Conservation (phyloP, 2,329 filamentous ascomycete genomes). For the Colletotrichum magnum region DNA sequence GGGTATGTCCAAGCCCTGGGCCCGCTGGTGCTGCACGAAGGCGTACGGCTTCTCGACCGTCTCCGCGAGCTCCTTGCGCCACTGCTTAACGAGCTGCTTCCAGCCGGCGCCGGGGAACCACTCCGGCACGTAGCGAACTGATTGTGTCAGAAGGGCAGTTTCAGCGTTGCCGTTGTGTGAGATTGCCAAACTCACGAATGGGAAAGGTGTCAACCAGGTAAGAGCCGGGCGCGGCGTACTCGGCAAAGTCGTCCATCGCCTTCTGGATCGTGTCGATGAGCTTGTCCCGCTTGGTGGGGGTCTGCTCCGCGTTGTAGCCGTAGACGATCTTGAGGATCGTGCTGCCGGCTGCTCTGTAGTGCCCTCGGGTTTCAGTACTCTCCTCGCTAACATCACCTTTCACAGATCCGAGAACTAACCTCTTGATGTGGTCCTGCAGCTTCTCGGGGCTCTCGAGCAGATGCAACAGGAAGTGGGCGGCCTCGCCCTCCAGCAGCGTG, state of each 20-base stretch:
- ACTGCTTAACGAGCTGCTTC: slow-evolving; percentile 27
- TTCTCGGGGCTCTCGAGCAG: too few species aligned
- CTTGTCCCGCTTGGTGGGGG: slow-evolving; percentile 15
- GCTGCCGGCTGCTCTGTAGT: slow-evolving; percentile 9
- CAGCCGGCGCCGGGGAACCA: slow-evolving; percentile 40
- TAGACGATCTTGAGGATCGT: slow-evolving; percentile 39
- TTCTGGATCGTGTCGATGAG: slow-evolving; percentile 33
- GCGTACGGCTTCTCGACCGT: slow-evolving; percentile 32
- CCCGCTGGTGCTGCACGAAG: slow-evolving; percentile 44
- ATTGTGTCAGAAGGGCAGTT: neutral
- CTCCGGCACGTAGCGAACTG: slow-evolving; percentile 45
- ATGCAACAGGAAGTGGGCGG: too few species aligned
- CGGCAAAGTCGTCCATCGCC: slow-evolving; percentile 34
- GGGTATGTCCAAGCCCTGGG: neutral
- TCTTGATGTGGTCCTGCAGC: too few species aligned
- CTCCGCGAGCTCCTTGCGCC: slow-evolving; percentile 5
- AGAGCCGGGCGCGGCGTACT: slow-evolving; percentile 22
- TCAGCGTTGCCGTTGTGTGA: neutral
- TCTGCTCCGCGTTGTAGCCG: slow-evolving; percentile 37
- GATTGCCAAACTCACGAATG: neutral
- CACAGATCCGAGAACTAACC: too few species aligned
- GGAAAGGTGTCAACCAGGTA: slow-evolving; percentile 40
- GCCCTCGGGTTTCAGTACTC: too few species aligned
- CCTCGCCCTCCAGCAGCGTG: slow-evolving; percentile 37
- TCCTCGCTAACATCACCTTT: too few species aligned